These are phyloP conservation scores for Ceratobasidium sp. DNA, from an alignment of 1,284 basidiomycete genomes.

Conservation along the genomic window DNA sequence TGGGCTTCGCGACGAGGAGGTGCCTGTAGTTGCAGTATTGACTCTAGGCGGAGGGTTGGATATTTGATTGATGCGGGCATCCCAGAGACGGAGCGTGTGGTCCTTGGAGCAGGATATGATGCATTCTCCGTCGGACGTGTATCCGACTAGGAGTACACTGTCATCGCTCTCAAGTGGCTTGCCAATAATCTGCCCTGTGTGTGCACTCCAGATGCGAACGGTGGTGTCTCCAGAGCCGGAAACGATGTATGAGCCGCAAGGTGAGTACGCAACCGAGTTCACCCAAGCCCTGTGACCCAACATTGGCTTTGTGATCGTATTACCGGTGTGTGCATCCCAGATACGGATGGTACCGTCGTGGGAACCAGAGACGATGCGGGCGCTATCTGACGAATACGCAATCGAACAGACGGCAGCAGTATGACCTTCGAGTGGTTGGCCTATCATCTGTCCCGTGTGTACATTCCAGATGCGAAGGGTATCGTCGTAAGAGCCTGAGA, in stretches of 20 bases:
- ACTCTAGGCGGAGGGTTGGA: too few relatives aligned
- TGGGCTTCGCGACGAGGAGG: too few relatives aligned
- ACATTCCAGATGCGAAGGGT: slow-evolving; percentile 5
- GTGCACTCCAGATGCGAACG: not conserved
- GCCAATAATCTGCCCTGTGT: too few relatives aligned
- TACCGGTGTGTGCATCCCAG: not conserved
- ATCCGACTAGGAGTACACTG: too few relatives aligned
- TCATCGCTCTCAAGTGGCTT: too few relatives aligned
- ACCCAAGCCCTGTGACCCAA: not conserved
- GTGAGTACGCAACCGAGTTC: not conserved
- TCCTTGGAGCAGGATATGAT: not conserved
- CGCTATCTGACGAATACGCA: slow-evolving; percentile 25
- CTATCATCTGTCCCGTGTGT: not conserved
- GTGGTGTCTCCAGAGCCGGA: not conserved
- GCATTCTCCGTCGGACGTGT: too few relatives aligned
- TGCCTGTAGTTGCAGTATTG: too few relatives aligned
- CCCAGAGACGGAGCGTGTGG: not conserved
- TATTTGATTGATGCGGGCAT: too few relatives aligned
- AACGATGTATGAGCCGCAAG: too few relatives aligned
- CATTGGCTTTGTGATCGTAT: not conserved
- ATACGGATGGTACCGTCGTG: not conserved
- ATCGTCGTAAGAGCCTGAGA: slow-evolving; percentile 3
- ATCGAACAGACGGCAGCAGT: not conserved
- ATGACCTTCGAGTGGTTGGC: not conserved
- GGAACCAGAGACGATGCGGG: not conserved